Conservation (phyloP, 768 basidiomycete genomes). For the Hygrocybe punicea region DNA sequence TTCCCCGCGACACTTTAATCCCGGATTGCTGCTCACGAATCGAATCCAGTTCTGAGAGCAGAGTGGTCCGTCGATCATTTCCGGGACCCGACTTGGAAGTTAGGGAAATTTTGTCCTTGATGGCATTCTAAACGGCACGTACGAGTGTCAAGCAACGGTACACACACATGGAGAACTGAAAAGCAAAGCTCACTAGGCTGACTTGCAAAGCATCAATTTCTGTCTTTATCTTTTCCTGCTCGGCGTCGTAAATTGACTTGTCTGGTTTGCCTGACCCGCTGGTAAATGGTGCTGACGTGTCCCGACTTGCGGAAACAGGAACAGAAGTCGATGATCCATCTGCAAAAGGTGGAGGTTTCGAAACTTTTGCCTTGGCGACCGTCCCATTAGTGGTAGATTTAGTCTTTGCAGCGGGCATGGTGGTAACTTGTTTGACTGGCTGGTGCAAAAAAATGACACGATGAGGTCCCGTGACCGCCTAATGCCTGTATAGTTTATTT, state of each 20-base stretch:
- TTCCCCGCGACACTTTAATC: conserved; percentile 65
- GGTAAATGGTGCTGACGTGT: conserved; percentile 41
- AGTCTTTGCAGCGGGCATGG: conserved; percentile 53
- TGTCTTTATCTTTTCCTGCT: conserved; percentile 76
- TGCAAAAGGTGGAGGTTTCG: conserved; percentile 42
- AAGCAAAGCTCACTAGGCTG: conserved; percentile 79
- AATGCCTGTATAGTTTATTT: too few species aligned
- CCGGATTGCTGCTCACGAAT: conserved; percentile 77
- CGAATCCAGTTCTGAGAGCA: conserved; percentile 77
- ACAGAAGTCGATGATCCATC: conserved; percentile 51
- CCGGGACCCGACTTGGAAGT: conserved; percentile 58
- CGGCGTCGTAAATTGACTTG: conserved; percentile 77
- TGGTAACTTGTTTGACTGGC: conserved; percentile 19
- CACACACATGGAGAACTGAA: conserved; percentile 1
- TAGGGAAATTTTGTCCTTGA: conserved; percentile 73
- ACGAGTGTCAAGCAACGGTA: neutral
- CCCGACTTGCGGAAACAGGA: conserved; percentile 35
- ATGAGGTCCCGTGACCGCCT: neutral
- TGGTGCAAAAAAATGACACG: neutral
- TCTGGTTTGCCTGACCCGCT: conserved; percentile 65
- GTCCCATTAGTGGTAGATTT: conserved; percentile 46
- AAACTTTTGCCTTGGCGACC: conserved; percentile 40
- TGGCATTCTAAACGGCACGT: conserved; percentile 46
- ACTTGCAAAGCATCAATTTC: conserved; percentile 81
- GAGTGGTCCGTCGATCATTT: conserved; percentile 66